These are phyloP conservation scores for Cladosporium sp. DNA, from an alignment of 2,329 filamentous ascomycete genomes.

Conservation along the genomic window DNA sequence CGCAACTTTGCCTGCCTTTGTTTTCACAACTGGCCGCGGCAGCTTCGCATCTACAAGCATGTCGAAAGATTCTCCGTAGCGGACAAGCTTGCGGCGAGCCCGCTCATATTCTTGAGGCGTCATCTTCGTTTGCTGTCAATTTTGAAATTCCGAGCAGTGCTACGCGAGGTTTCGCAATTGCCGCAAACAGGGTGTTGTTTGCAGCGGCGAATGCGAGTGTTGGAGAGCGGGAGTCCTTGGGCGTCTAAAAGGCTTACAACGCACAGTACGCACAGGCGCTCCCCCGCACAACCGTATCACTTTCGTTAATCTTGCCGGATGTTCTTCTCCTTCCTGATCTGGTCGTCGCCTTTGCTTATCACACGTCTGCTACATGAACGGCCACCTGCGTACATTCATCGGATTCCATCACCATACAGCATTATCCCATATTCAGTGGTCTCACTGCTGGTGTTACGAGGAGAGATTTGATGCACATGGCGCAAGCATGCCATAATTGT, in stretches of 20 bases:
- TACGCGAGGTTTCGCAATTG: too few species aligned
- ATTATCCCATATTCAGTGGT: neutral
- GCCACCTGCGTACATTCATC: neutral
- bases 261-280: too few species aligned
- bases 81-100: neutral
- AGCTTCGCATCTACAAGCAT: neutral
- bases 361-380: neutral
- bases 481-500: conserved; percentile 61
- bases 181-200: too few species aligned
- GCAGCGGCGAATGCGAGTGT: too few species aligned
- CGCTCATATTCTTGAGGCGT: neutral
- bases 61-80: neutral
- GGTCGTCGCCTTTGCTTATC: too few species aligned
- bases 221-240: too few species aligned
- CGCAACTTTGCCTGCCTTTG: neutral
- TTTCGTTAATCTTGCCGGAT: too few species aligned
- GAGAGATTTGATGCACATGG: neutral
- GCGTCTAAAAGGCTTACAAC: too few species aligned
- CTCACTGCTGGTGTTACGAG: neutral
- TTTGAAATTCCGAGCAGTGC: too few species aligned
- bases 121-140: neutral
- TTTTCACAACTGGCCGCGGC: neutral
- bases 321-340: too few species aligned
- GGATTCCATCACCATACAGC: neutral
- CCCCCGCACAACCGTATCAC: too few species aligned